Conservation (phyloP, 2,329 filamentous ascomycete species). For the Alternaria arbusti region DNA sequence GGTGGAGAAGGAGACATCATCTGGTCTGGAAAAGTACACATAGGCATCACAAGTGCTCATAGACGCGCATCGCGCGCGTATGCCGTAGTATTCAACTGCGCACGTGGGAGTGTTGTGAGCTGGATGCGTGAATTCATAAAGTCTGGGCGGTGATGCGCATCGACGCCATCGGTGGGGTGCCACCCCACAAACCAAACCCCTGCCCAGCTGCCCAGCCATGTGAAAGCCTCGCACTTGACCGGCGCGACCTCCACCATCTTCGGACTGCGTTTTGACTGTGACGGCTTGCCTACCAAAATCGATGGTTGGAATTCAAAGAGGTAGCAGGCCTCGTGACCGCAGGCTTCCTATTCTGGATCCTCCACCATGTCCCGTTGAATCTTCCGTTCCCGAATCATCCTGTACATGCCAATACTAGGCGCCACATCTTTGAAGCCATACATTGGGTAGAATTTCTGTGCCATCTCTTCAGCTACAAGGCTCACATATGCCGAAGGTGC, state of each 20-base stretch:
- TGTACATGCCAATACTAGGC: conserved; percentile 41
- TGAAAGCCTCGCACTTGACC: background rate
- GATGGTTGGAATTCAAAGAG: background rate
- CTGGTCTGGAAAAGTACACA: background rate
- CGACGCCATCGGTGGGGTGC: conserved; percentile 7
- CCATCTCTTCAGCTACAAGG: conserved; percentile 56
- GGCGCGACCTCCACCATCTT: background rate
- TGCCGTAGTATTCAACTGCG: background rate
- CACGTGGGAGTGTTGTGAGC: background rate
- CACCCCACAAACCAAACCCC: background rate
- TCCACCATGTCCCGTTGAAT: conserved; percentile 9
- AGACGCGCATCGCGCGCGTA: background rate
- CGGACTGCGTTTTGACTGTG: background rate
- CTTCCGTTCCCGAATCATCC: conserved; percentile 25
- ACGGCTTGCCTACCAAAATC: background rate
- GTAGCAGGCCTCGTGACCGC: background rate
- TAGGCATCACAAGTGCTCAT: background rate
- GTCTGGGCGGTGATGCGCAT: conserved; percentile 5
- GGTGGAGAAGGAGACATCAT: background rate
- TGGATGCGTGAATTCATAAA: conserved; percentile 4
- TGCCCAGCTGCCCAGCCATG: background rate
- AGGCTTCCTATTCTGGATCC: background rate
- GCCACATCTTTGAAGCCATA: conserved; percentile 56
- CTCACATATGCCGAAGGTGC: conserved; percentile 54
- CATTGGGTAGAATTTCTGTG: conserved; percentile 53